phyloP scores from a whole-genome alignment of 176 grass and related monocot genomes.

The Pontederia crassipes region DNA sequence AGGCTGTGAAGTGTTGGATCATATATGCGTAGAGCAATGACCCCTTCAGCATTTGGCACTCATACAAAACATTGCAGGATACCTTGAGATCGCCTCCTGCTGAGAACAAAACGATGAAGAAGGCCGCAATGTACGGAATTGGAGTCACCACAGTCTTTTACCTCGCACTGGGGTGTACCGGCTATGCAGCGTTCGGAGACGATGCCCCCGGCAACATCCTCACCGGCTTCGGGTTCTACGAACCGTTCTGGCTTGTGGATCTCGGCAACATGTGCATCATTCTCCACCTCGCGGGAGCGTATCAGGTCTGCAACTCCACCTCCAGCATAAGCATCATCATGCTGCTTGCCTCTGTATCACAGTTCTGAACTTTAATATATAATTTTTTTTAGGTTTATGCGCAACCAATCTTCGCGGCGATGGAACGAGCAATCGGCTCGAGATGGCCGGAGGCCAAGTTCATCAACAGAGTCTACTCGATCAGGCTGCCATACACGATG shows the following conservation, averaged over 20 bases:
- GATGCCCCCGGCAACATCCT: conserved; percentile 2
- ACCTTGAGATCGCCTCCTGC: conserved; percentile 9
- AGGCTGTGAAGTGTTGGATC: background rate
- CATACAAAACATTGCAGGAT: background rate
- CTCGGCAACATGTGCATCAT: conserved; percentile 6
- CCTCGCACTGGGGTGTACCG: background rate
- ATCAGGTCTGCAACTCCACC: background rate
- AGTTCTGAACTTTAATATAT: no score
- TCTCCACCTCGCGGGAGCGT: conserved; percentile 7
- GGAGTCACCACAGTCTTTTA: conserved; percentile 3
- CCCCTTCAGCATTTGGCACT: background rate
- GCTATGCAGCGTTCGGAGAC: conserved; percentile 10
- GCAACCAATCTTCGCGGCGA: conserved; percentile 2
- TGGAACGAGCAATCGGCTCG: background rate
- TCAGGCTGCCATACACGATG: background rate
- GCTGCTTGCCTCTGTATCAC: background rate
- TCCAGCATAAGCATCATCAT: background rate
- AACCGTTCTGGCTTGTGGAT: conserved; percentile 10
- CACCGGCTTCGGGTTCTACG: conserved; percentile 9
- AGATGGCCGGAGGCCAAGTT: background rate
- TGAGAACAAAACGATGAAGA: conserved; percentile 7
- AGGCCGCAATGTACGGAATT: background rate
- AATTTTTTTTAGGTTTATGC: no score
- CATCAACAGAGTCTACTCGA: background rate
- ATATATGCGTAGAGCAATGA: background rate